A percentile compares a stretch with the other conserved stretches of the same genome.
These are phyloP conservation scores for Starmerella lactis-condensi DNA, from an alignment of 805 yeast species.

Conservation along the genomic window DNA sequence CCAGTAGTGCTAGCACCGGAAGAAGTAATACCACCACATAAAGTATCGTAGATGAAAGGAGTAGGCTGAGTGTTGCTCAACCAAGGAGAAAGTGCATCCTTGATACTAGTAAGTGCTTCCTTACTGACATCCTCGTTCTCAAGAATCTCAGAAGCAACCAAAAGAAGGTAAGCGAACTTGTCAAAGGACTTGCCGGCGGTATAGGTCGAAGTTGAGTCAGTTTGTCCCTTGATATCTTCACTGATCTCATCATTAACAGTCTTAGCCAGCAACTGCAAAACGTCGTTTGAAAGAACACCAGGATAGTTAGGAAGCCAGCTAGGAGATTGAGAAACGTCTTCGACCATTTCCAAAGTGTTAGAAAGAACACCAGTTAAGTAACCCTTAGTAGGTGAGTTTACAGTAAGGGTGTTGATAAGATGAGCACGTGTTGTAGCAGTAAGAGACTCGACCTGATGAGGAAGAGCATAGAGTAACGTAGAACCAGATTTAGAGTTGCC, in stretches of 20 bases:
- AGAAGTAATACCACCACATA: constrained; percentile 31
- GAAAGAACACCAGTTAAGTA: constrained; percentile 23
- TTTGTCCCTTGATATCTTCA: constrained; percentile 37
- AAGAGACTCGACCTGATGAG: constrained; percentile 42
- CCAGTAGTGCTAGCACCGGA: constrained; percentile 32
- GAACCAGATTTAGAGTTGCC: constrained; percentile 32
- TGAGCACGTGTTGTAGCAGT: constrained; percentile 18
- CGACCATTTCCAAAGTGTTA: constrained; percentile 21
- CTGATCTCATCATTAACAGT: constrained; percentile 37
- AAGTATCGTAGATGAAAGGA: constrained; percentile 62
- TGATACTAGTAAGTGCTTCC: constrained; percentile 37
- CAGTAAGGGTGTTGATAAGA: constrained; percentile 18
- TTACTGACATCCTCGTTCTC: constrained; percentile 35
- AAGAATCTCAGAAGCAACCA: constrained; percentile 49
- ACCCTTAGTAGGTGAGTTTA: constrained; percentile 35
- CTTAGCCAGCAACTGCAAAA: constrained; percentile 26
- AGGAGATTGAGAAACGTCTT: constrained; percentile 27
- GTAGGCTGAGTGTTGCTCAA: constrained; percentile 46
- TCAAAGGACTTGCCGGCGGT: constrained; percentile 75
- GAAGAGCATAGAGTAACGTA: constrained; percentile 40
- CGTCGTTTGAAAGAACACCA: constrained; percentile 27
- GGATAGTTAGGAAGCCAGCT: constrained; percentile 40
- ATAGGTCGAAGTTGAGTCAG: constrained; percentile 73
- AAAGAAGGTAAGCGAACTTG: constrained; percentile 74
- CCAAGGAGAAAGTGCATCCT: constrained; percentile 52